Percentiles rank a stretch among this genome's conserved stretches.
Conservation (phyloP, 176 grass and related monocot genomes). For the Bonia amplexicaulis region DNA sequence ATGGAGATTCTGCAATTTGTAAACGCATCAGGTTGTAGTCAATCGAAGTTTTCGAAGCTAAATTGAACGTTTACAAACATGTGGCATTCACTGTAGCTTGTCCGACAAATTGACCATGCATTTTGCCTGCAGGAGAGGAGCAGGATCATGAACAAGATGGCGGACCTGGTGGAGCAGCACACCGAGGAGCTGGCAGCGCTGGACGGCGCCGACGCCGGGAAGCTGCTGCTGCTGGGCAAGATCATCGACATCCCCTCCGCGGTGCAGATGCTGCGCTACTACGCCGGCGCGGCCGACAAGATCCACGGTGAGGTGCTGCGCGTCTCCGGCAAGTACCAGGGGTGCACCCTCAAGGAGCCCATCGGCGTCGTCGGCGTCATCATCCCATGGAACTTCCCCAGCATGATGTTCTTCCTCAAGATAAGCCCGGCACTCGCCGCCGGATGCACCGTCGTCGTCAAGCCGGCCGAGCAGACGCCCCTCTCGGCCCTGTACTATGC, state of each 20-base stretch:
- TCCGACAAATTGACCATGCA: not conserved
- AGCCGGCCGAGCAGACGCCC: conserved; percentile 90
- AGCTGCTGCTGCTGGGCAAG: conserved; percentile 65
- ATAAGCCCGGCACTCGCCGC: conserved; percentile 71
- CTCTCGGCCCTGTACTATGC: conserved; percentile 69
- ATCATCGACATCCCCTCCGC: conserved; percentile 47
- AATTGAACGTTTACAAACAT: not conserved
- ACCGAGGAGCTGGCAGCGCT: conserved; percentile 69
- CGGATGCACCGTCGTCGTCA: conserved; percentile 79
- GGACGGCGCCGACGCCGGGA: conserved; percentile 65
- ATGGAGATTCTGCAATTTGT: not conserved
- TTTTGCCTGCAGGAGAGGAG: conserved; percentile 50
- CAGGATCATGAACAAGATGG: conserved; percentile 60
- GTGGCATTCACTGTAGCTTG: not conserved
- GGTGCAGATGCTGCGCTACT: conserved; percentile 70
- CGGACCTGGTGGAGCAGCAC: conserved; percentile 68
- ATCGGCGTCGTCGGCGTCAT: conserved; percentile 72
- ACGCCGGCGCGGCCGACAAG: conserved; percentile 91
- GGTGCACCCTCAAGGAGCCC: conserved; percentile 81
- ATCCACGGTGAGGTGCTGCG: conserved; percentile 77
- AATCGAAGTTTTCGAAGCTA: not conserved
- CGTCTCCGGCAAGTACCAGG: conserved; percentile 54
- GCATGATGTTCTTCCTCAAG: conserved; percentile 84
- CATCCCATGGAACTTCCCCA: conserved; percentile 89
- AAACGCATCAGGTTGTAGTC: not conserved